Evolutionary conservation across 148 eudicot genomes (phyloP).

Genomic region (Selenicereus undatus): DNA sequence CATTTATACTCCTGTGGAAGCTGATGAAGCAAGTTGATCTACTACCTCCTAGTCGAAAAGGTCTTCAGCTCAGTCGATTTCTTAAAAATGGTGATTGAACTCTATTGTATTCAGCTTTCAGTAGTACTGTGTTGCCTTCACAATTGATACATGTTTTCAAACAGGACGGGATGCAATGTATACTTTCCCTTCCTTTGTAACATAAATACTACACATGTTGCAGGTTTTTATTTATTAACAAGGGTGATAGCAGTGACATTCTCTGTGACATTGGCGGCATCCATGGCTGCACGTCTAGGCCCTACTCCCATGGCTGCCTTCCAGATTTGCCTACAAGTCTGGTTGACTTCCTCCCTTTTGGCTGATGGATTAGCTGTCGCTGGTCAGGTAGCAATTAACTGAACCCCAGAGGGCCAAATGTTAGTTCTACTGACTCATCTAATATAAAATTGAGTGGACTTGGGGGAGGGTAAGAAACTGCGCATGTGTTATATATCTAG

Average conservation of each 20-base stretch:
- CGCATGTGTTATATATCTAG: no score
- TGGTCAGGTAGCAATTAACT: slow-evolving; percentile 59
- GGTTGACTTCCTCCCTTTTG: slow-evolving; percentile 92
- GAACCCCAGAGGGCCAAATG: neutral
- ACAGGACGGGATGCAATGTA: no score
- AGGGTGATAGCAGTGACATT: slow-evolving; percentile 84
- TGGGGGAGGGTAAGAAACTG: no score
- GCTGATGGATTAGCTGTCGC: slow-evolving; percentile 99
- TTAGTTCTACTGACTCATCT: neutral
- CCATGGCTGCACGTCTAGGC: slow-evolving; percentile 89
- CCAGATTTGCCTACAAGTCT: slow-evolving; percentile 90
- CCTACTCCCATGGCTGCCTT: slow-evolving; percentile 91
- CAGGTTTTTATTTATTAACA: slow-evolving; percentile 67
- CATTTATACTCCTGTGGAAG: slow-evolving; percentile 59
- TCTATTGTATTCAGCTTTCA: no score
- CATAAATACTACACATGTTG: neutral
- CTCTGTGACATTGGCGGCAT: slow-evolving; percentile 89
- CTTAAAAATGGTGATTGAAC: slow-evolving; percentile 65
- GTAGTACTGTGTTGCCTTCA: no score
- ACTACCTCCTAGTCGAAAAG: slow-evolving; percentile 65
- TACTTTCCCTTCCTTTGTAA: neutral
- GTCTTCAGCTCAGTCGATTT: slow-evolving; percentile 67
- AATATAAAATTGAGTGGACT: no score
- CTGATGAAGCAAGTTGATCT: slow-evolving; percentile 67
- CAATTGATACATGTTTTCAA: no score